These are phyloP conservation scores for Diplotaxis tenuifolia DNA, from an alignment of 345 rosid genomes.

Conservation along the genomic window DNA sequence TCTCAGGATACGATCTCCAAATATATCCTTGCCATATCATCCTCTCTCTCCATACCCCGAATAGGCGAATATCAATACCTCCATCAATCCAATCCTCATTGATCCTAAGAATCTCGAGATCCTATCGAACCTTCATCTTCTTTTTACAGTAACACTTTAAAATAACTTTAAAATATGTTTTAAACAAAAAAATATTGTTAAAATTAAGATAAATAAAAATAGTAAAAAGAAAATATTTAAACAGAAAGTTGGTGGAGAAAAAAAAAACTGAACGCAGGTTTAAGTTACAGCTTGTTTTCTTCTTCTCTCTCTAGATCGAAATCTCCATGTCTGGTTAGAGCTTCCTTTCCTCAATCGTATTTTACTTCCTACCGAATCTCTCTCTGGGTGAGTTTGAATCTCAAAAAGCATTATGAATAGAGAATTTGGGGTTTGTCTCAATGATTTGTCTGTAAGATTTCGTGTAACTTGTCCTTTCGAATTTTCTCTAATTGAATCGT, in stretches of 20 bases:
- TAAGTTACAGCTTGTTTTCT: background rate
- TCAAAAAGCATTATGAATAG: background rate
- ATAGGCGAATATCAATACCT: no score
- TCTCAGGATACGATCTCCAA: no score
- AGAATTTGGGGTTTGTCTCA: background rate
- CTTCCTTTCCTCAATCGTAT: background rate
- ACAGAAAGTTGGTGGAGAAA: background rate
- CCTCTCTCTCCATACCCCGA: no score
- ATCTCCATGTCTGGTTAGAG: background rate
- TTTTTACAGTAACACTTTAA: no score
- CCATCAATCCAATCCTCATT: no score
- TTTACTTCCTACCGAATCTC: background rate
- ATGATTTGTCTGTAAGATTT: background rate
- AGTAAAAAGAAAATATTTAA: no score
- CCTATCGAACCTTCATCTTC: no score
- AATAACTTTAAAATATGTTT: no score
- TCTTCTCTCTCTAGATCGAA: background rate
- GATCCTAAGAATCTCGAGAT: no score
- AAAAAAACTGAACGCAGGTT: background rate
- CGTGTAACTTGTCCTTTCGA: background rate
- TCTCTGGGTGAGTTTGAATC: background rate
- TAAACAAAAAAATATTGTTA: no score
- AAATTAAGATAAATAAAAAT: no score
- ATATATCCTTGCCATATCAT: no score
- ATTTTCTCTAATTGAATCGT: background rate